Evolutionary conservation across 2,329 filamentous ascomycete genomes (phyloP).

Genomic region (Stemphylium vesicarium): DNA sequence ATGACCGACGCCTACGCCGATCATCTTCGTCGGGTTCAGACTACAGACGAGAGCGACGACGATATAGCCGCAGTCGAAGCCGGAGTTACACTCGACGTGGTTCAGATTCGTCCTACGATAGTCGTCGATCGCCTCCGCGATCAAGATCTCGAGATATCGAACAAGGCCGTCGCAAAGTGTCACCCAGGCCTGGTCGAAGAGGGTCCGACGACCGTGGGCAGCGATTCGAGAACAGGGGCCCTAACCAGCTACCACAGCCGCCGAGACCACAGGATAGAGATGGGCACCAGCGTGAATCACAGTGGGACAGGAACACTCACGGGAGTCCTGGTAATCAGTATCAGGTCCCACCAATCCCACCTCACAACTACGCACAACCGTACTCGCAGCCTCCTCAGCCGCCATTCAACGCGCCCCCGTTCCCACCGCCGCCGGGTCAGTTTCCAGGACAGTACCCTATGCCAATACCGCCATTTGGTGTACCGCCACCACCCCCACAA

Average conservation of each 20-base stretch:
- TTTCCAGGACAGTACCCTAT: conserved; percentile 26
- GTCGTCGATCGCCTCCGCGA: conserved; percentile 9
- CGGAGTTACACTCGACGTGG: conserved; percentile 19
- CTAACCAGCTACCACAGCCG: conserved; percentile 16
- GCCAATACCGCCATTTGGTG: conserved; percentile 24
- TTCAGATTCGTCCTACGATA: conserved; percentile 26
- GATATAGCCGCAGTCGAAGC: conserved; percentile 20
- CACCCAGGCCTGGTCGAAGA: conserved; percentile 14
- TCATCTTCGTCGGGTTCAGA: conserved; percentile 25
- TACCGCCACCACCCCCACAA: conserved; percentile 27
- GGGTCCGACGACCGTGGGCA: conserved; percentile 14
- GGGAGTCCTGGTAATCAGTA: conserved; percentile 12
- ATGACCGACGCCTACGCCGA: conserved; percentile 17
- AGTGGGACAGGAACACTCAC: conserved; percentile 15
- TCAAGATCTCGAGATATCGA: conserved; percentile 21
- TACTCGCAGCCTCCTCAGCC: conserved; percentile 20
- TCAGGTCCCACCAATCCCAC: conserved; percentile 6
- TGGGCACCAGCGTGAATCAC: conserved; percentile 14
- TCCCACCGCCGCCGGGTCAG: conserved; percentile 26
- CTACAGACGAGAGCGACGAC: conserved; percentile 15
- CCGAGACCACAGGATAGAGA: conserved; percentile 13
- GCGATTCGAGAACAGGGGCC: conserved; percentile 13
- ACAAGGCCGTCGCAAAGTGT: conserved; percentile 17
- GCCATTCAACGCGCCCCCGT: conserved; percentile 26
- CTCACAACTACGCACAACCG: conserved; percentile 11